Evolutionary conservation across 1,284 basidiomycete species (phyloP), one percentile per base, ranked within the genome.

Genomic region (Leccinum insolens): DNA sequence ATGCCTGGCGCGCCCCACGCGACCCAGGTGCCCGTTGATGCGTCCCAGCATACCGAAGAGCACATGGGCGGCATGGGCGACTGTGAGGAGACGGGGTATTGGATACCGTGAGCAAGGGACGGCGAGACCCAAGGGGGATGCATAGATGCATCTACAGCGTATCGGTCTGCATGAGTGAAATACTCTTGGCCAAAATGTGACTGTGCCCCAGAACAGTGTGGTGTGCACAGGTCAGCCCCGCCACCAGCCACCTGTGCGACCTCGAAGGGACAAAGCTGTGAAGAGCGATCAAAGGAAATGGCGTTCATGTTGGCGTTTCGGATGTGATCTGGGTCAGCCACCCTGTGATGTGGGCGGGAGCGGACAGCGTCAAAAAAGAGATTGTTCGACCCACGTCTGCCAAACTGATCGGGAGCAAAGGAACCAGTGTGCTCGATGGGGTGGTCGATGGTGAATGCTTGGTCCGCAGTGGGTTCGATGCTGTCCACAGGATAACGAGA

Each of bases 341-440:
- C 65, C 65, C 63, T 79, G 62, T 80, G 74, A 61, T 77, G 70
- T 46, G 65, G 28, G 34, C 76, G 78, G n/a, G 76, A 65, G 65
- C 72, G 76, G 62, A 75, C 74, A 37, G 76, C 73, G 74, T 80
- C 77, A 65, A 76, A 80, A 64, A 72, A 67, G 22, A 72, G 66
- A 65, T 71, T 71, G 70, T 78, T 80, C 49, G 79, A 79, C 65
- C 73, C 73, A 52, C 79, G 78, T 64, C 78, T 77, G 31, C 76
- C 77, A 65, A 70, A 70, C 55, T 78, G 78, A 72, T 73, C 75
- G 39, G 68, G 20, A 61, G 58, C 9, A 11, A 69, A 66, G 20
- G 67, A 22, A 25, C 66, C 64, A 34, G 59, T 15, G 62, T 69
- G 65, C 46, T 65, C 70, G 66, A 70, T 64, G 44, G 67, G 63